Base-by-base conservation (phyloP, 805 yeast species). In the Pichia sporocuriosa region DNA sequence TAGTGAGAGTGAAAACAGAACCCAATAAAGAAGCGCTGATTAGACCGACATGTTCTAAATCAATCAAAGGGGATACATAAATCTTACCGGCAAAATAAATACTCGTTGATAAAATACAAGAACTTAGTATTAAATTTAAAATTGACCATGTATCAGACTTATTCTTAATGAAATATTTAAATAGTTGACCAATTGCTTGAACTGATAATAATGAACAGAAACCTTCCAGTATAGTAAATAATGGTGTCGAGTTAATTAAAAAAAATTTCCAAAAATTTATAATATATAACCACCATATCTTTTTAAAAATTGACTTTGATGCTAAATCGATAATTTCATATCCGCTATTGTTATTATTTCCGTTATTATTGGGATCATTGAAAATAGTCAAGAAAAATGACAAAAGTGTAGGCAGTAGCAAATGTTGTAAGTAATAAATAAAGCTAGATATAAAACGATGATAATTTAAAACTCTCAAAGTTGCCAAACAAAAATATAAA, bases 151-250 rank as follows among this genome's bases (percentile, higher is more conserved):
- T 66, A 54, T 88, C 96, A 5, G 87, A 77, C 49, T 75, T 77
- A 43, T 70, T 54, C 41, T 60, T 59, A 19, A 80, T 75, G 34
- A 86, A 65, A 82, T 89, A 81, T 47, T 75, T 72, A 40, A 84
- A 72, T 8, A 85, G 78, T 53, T 88, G 88, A 8, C 97, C 96
- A 32, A 85, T 73, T 12, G 95, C 85, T 65, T 93, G 98, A 46
- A 93, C 87, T n/a, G 87, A 80, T 43, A 93, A 68, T 21, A 93
- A 73, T 1, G 96, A 79, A 62, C 96, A 94, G 52, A 93, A 81
- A 2, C 98, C 98, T 64, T 93, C 98, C 39, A 89, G 66, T 16
- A 88, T 70, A 0, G 96, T 85, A 62, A 93, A 90, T 35, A 85
- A 67, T 2, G 96, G 93, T 0, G 98, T 93, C 5, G 95, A 77